Evolutionary conservation across 768 basidiomycete genomes (phyloP), one percentile per base, ranked within the genome.

Genomic region (Candolleomyces aberdarensis): DNA sequence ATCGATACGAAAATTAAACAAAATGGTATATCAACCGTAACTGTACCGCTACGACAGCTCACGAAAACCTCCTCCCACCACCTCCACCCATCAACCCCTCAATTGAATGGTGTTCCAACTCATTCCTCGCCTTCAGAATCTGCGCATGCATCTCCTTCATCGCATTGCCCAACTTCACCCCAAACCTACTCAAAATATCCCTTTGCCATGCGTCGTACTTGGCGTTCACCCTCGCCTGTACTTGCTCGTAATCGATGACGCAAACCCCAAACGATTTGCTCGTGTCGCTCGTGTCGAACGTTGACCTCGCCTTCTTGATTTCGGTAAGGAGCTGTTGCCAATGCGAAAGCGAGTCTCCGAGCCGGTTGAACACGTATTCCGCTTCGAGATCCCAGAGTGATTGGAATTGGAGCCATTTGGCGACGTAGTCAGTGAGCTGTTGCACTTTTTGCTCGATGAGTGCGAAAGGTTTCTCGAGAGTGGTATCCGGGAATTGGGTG

Each of bases 191-290:
- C 65, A 98, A 78, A 62, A 99, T 94, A 67, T 99, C 97, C 62
- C 90, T 82, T 79, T 98, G 96, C 96, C 97, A 98, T 19, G 93
- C 80, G 71, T 98, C 97, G 72, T 99, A 99, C 78, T 98, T 98
- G 62, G 96, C 94, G 73, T 98, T 98, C 69, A 99, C 97, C 65
- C 96, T 85, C 49, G 92, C 85, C 75, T 99, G 97, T 29, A 98
- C 97, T 73, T 96, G 96, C 73, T 98, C 96, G 74, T 98, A 99
- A 74, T 98, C 93, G 67, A 99, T 89, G 48, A 96, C 85, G 69
- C 93, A 95, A 10, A 96, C 91, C 1, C 96, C 95, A 70, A 98
- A 97, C 51, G 85, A 85, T 65, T 90, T 93, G 67, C 90, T 88
- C 9, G 93, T 96, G 67, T 97, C 97, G 29, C 93, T 91, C 19